phyloP scores from a whole-genome alignment of 2,329 filamentous ascomycete genomes.

The Dactylellina cionopaga region DNA sequence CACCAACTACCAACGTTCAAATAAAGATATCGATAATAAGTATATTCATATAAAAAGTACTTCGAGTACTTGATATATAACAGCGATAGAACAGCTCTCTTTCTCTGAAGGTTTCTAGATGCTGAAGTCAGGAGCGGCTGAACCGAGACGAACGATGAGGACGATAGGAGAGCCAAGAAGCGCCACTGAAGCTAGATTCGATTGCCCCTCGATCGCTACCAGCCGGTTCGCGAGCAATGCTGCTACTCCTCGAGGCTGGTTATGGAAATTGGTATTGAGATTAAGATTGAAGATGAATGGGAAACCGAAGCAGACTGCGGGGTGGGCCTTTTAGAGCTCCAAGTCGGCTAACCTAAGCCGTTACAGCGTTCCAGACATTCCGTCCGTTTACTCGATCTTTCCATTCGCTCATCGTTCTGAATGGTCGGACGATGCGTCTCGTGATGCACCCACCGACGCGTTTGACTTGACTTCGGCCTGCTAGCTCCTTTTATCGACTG shows the following conservation, averaged over 20 bases:
- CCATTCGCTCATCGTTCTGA: not conserved
- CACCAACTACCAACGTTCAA: no score
- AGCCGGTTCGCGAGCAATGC: not conserved
- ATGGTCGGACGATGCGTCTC: conserved; percentile 25
- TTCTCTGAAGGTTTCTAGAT: not conserved
- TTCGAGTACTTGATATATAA: no score
- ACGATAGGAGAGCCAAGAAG: not conserved
- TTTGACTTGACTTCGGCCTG: no score
- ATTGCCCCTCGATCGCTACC: conserved; percentile 6
- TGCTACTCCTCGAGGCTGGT: not conserved
- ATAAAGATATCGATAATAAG: no score
- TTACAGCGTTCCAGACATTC: conserved; percentile 15
- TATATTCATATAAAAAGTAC: no score
- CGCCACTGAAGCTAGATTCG: conserved; percentile 2
- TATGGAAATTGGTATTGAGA: not conserved
- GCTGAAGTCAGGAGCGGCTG: conserved; percentile 9
- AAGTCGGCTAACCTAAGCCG: conserved; percentile 32
- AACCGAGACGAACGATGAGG: not conserved
- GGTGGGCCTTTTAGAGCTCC: conserved; percentile 5
- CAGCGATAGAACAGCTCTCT: no score
- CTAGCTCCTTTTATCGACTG: not conserved
- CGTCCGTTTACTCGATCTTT: conserved; percentile 1
- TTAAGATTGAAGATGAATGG: conserved; percentile 22
- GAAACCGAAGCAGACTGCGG: conserved; percentile 25
- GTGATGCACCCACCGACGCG: conserved; percentile 43